Base-by-base conservation (phyloP, 1,139 yeast genomes). In the Candida sojae region DNA sequence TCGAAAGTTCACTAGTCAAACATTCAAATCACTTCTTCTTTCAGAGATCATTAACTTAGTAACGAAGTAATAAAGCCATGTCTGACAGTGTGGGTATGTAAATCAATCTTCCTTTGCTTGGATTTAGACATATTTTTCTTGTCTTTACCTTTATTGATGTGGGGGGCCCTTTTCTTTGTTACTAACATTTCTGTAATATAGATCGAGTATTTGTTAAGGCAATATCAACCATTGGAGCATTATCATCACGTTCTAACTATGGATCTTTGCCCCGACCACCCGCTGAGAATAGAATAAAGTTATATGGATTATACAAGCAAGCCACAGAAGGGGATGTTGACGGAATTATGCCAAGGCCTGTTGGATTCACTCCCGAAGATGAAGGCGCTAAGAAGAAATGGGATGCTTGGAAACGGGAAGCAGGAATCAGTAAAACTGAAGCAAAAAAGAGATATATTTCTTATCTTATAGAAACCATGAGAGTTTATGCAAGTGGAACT, bases 261-360 rank as follows among this genome's bases (percentile, higher is more conserved):
- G 86, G 86, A n/a, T 75, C 88, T 7, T 70, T 88, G 42, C 89
- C 95, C 0, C 77, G 92, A 42, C 96, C 96, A 0, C 92, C 96
- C 0, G 82, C 89, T 1, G 88, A 84, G 48, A 82, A 77, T 52
- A 67, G 96, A 31, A 82, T 86, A 49, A 78, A 77, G 51, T 73
- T 89, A 7, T 89, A 89, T 63, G 96, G 96, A 0, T 74, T 89
- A 45, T 89, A 88, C 67, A 89, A 89, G 59, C 96, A 89, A 61
- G 92, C 96, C 2, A 88, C 95, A 5, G 96, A 88, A 65, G 96
- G 96, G 2, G 83, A 89, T 62, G 90, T 86, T 5, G 81, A 79
- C 43, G 85, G 86, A 2, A 73, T 84, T 28, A 79, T 85, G 82
- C 77, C 79, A 1, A 72, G 90, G 42, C 92, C 93, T 0, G 65